phyloP scores from a whole-genome alignment of 306 rosid genomes.

The Lablab purpureus region DNA sequence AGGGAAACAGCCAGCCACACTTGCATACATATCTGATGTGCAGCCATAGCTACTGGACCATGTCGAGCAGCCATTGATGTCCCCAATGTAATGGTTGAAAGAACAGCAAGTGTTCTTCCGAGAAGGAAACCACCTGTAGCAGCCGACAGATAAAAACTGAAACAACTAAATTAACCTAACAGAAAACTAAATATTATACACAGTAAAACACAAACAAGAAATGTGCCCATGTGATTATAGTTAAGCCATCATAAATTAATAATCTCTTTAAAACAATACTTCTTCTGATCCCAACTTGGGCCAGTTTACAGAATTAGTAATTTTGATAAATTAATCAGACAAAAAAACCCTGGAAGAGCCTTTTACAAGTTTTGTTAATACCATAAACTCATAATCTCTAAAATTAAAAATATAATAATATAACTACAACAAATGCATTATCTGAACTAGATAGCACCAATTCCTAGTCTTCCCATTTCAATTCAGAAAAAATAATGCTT shows the following conservation, averaged over 20 bases:
- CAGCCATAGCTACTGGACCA: conserved; percentile 99
- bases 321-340: not conserved
- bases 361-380: not conserved
- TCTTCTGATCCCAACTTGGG: not conserved
- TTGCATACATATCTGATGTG: conserved; percentile 97
- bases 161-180: conserved; percentile 42
- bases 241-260: not conserved
- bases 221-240: not conserved
- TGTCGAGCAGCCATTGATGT: conserved; percentile 97
- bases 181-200: conserved; percentile 36
- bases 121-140: conserved; percentile 87
- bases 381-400: not conserved
- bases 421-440: too few species aligned
- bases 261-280: not conserved
- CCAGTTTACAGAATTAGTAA: not conserved
- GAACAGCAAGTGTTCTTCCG: conserved; percentile 94
- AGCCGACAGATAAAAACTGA: conserved; percentile 42
- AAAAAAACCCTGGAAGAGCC: not conserved
- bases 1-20: conserved; percentile 99
- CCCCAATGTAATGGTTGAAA: conserved; percentile 84
- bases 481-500: not conserved
- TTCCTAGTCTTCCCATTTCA: not conserved
- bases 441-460: too few species aligned
- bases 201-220: conserved; percentile 20
- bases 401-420: not conserved